Evolutionary conservation across 805 yeast species (phyloP).

Genomic region (Kluyveromyces starmeri): DNA sequence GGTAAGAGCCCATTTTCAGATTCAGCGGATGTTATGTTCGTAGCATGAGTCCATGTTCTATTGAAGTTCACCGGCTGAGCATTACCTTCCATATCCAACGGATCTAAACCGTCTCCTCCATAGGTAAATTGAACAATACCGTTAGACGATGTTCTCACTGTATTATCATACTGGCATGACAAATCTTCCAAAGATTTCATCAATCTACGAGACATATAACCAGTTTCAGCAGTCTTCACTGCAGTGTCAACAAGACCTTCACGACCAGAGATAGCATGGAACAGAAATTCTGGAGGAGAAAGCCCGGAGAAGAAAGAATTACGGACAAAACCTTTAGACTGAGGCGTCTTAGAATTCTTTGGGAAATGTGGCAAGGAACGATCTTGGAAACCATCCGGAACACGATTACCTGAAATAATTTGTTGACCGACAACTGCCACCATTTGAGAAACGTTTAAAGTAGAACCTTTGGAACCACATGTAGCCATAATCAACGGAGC

Average conservation of each 20-base stretch:
- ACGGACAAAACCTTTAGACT: slow-evolving; percentile 94
- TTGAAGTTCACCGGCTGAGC: slow-evolving; percentile 90
- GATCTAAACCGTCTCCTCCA: slow-evolving; percentile 98
- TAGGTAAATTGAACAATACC: slow-evolving; percentile 96
- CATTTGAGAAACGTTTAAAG: slow-evolving; percentile 97
- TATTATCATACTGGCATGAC: slow-evolving; percentile 85
- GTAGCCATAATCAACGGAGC: slow-evolving; percentile 99
- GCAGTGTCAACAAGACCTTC: slow-evolving; percentile 99
- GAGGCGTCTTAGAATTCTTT: slow-evolving; percentile 93
- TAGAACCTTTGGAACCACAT: slow-evolving; percentile 98
- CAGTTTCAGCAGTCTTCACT: slow-evolving; percentile 98
- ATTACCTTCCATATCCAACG: slow-evolving; percentile 98
- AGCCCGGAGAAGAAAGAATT: slow-evolving; percentile 92
- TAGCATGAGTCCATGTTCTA: slow-evolving; percentile 92
- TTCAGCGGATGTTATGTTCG: slow-evolving; percentile 56
- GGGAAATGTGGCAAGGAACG: slow-evolving; percentile 95
- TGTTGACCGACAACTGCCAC: slow-evolving; percentile 99
- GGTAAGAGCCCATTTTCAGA: slow-evolving; percentile 56
- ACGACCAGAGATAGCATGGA: slow-evolving; percentile 99
- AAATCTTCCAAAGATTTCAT: slow-evolving; percentile 97
- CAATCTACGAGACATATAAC: slow-evolving; percentile 95
- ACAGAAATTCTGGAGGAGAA: slow-evolving; percentile 92
- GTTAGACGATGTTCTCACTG: slow-evolving; percentile 90
- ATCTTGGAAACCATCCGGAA: slow-evolving; percentile 99
- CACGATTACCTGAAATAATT: slow-evolving; percentile 97